A percentile compares a stretch with the other conserved stretches of the same genome.
These are phyloP conservation scores for Fragaria vesca DNA, from an alignment of 306 rosid genomes.

Conservation along the genomic window DNA sequence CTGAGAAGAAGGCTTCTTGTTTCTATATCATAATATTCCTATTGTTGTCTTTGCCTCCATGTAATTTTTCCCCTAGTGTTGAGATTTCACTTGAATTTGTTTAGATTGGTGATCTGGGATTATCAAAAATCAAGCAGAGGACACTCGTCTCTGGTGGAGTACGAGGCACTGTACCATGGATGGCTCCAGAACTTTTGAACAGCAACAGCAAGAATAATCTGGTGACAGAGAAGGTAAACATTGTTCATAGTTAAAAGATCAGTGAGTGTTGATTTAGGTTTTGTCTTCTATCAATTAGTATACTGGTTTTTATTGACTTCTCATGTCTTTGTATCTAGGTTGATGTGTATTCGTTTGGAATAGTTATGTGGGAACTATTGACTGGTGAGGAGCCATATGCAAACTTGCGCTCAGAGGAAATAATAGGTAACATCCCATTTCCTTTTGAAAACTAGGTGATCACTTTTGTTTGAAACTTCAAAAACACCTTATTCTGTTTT, in stretches of 20 bases:
- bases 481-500: background rate
- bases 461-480: background rate
- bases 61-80: background rate
- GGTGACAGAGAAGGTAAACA: conserved; percentile 37
- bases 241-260: background rate
- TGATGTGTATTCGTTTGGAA: conserved; percentile 37
- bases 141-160: conserved; percentile 36
- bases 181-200: conserved; percentile 38
- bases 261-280: background rate
- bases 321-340: conserved; percentile 15
- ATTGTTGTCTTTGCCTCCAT: background rate
- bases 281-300: background rate
- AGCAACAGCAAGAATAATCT: conserved; percentile 21
- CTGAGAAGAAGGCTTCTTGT: background rate
- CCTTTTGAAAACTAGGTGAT: background rate
- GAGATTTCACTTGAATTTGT: conserved; percentile 7
- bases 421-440: conserved; percentile 23
- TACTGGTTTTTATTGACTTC: background rate
- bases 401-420: conserved; percentile 22
- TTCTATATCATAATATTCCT: background rate
- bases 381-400: conserved; percentile 39
- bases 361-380: conserved; percentile 41
- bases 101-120: conserved; percentile 41
- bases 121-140: conserved; percentile 34
- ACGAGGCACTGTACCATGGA: conserved; percentile 37